phyloP scores from a whole-genome alignment of 208 protist species.

The Porcisia deanei region DNA sequence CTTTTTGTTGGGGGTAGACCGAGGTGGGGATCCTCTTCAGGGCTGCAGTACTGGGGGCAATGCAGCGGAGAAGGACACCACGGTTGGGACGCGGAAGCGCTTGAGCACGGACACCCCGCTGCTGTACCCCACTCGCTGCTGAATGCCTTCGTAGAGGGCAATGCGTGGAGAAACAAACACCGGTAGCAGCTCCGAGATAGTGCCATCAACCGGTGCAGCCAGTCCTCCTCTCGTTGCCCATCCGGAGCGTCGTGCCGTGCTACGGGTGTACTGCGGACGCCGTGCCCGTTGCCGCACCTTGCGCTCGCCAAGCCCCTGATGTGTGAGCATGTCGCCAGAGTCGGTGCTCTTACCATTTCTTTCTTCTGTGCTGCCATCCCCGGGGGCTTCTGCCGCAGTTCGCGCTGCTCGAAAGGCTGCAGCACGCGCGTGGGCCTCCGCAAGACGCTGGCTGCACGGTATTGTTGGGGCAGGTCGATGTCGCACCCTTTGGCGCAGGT shows the following conservation, averaged over 20 bases:
- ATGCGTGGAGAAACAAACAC: constrained; percentile 19
- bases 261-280: neutral
- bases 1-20: neutral
- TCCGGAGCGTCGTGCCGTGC: constrained; percentile 1
- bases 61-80: constrained; percentile 52
- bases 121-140: constrained; percentile 51
- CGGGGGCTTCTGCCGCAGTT: constrained; percentile 10
- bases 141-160: constrained; percentile 18
- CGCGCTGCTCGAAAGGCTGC: constrained; percentile 30
- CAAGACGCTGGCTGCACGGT: constrained; percentile 46
- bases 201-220: neutral
- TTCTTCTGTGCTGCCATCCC: neutral
- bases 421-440: constrained; percentile 45
- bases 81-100: constrained; percentile 30
- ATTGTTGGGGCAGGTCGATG: constrained; percentile 56
- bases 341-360: neutral
- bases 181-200: neutral
- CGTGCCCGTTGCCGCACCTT: constrained; percentile 4
- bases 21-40: neutral
- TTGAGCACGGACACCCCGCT: constrained; percentile 44
- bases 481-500: constrained; percentile 35
- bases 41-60: constrained; percentile 44
- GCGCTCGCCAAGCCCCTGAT: constrained; percentile 9
- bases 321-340: neutral
- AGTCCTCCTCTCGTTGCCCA: neutral